phyloP scores from a whole-genome alignment of 441 rosid species.

The Hura crepitans region DNA sequence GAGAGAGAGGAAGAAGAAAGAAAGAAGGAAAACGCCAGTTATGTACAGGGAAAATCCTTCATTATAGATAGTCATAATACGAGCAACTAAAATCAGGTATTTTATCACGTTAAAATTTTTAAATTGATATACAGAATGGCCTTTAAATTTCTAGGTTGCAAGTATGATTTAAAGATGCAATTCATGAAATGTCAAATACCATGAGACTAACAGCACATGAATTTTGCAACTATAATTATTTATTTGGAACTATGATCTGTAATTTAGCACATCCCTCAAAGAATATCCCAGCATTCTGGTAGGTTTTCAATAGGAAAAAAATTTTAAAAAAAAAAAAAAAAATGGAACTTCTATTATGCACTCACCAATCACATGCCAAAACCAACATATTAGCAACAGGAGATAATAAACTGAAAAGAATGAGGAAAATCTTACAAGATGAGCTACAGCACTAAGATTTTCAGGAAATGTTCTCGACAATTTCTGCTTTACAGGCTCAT shows the following conservation, averaged over 20 bases:
- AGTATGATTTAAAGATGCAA: conserved; percentile 5
- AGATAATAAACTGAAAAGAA: conserved; percentile 2
- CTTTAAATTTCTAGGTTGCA: conserved; percentile 3
- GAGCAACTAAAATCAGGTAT: conserved; percentile 6
- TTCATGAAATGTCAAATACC: background rate
- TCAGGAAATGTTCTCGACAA: conserved; percentile 70
- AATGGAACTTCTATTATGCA: conserved; percentile 12
- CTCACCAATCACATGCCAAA: background rate
- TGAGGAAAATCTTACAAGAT: conserved; percentile 55
- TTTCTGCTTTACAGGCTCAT: conserved; percentile 93
- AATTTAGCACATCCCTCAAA: background rate
- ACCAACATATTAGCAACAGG: background rate
- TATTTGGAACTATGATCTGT: conserved; percentile 4
- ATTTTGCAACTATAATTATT: background rate
- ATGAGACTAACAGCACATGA: background rate
- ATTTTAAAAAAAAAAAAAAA: background rate
- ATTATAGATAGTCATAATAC: background rate
- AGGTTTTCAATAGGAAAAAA: background rate
- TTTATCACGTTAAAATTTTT: background rate
- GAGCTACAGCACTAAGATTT: conserved; percentile 82
- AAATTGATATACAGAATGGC: background rate
- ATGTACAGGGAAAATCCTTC: conserved; percentile 8
- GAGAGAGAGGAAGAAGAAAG: too few species aligned
- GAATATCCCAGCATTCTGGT: background rate
- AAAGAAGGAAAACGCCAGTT: conserved; percentile 14